phyloP scores from a whole-genome alignment of 2,329 filamentous ascomycete species.

The Hypocrella siamensis region DNA sequence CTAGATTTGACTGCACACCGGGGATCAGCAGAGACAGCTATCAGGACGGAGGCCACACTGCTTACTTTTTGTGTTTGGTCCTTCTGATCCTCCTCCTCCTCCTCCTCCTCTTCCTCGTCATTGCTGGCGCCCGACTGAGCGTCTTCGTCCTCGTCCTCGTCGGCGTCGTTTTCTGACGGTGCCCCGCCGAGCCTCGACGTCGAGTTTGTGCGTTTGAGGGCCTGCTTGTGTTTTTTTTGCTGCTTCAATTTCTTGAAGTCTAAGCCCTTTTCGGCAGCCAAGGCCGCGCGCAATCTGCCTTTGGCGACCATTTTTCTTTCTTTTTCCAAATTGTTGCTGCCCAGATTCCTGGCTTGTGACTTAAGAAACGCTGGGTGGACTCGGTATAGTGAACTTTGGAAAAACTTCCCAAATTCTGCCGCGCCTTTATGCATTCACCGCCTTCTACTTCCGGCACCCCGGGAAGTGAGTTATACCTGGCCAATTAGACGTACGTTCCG shows the following conservation, averaged over 20 bases:
- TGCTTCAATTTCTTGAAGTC: slow-evolving; percentile 37
- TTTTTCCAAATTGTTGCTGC: no score
- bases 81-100: slow-evolving; percentile 20
- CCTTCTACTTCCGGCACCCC: slow-evolving; percentile 10
- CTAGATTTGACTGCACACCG: slow-evolving; percentile 31
- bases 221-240: slow-evolving; percentile 29
- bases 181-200: slow-evolving; percentile 8
- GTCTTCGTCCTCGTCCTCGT: slow-evolving; percentile 9
- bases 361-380: no score
- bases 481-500: no score
- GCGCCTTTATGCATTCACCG: background rate
- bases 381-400: no score
- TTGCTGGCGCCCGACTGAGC: slow-evolving; percentile 2
- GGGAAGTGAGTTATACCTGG: no score
- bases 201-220: slow-evolving; percentile 21
- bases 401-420: slow-evolving; percentile 6
- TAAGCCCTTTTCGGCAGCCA: slow-evolving; percentile 36
- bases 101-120: slow-evolving; percentile 6
- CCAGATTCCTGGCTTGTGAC: no score
- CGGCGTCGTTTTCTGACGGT: background rate
- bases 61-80: slow-evolving; percentile 9
- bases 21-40: background rate
- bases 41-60: background rate
- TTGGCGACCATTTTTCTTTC: slow-evolving; percentile 21
- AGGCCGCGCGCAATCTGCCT: slow-evolving; percentile 36